Conservation (phyloP, 192 early-diverging fungal genomes). For the Backusella australiensis region DNA sequence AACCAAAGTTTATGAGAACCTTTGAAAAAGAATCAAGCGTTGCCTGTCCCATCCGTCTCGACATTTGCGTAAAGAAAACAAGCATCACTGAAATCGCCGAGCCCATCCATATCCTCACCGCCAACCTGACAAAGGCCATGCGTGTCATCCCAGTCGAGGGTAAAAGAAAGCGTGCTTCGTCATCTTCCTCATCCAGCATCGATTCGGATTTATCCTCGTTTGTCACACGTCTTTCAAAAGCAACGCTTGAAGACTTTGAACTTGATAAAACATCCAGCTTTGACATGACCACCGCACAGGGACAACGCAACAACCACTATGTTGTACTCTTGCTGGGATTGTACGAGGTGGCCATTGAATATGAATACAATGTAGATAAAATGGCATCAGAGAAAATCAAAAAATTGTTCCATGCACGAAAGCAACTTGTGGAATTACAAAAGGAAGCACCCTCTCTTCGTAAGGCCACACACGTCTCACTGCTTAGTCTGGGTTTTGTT, state of each 20-base stretch:
- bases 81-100: conserved; percentile 38
- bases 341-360: conserved; percentile 52
- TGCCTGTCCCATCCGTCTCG: conserved; percentile 27
- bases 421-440: conserved; percentile 4
- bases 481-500: neutral
- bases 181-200: neutral
- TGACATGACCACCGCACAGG: conserved; percentile 46
- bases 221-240: conserved; percentile 39
- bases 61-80: conserved; percentile 21
- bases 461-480: neutral
- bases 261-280: conserved; percentile 65
- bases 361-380: conserved; percentile 24
- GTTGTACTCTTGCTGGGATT: conserved; percentile 52
- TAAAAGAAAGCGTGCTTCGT: neutral
- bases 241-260: conserved; percentile 66
- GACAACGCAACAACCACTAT: conserved; percentile 54
- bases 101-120: conserved; percentile 40
- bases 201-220: conserved; percentile 12
- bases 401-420: conserved; percentile 46
- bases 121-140: conserved; percentile 9
- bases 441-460: neutral
- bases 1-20: conserved; percentile 42
- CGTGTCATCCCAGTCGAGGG: neutral
- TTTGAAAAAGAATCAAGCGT: conserved; percentile 29
- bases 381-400: conserved; percentile 32